Percentiles rank a stretch among this genome's conserved stretches.
phyloP scores from a whole-genome alignment of 2,329 filamentous ascomycete genomes.

The Pseudovirgaria hyperparasitica region DNA sequence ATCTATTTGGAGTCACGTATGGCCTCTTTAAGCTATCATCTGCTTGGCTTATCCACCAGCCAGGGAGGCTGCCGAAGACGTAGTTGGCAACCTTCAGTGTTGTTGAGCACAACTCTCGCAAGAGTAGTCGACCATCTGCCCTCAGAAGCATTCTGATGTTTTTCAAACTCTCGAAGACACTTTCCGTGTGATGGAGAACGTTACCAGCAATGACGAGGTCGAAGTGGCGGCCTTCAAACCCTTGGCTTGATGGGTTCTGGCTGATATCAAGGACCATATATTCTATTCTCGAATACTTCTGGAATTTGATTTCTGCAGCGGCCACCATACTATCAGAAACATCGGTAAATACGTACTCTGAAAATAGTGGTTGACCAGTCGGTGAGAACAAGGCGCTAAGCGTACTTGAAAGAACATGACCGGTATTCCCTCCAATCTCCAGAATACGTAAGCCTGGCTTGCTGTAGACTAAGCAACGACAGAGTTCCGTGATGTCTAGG shows the following conservation, averaged over 20 bases:
- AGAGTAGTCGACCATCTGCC: slow-evolving; percentile 30
- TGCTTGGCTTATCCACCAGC: slow-evolving; percentile 22
- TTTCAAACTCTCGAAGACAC: slow-evolving; percentile 4
- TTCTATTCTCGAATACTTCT: slow-evolving; percentile 3
- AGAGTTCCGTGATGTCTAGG: slow-evolving; percentile 1
- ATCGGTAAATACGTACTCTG: slow-evolving; percentile 6
- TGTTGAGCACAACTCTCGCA: slow-evolving; percentile 27
- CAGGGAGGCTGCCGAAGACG: slow-evolving; percentile 19
- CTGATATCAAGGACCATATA: slow-evolving; percentile 6
- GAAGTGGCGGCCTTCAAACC: slow-evolving; percentile 4
- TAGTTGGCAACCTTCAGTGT: slow-evolving; percentile 11
- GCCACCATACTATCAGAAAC: slow-evolving; percentile 4
- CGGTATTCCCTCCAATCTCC: slow-evolving; percentile 7
- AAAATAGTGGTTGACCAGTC: background rate
- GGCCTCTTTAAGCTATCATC: slow-evolving; percentile 18
- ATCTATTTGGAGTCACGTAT: slow-evolving; percentile 13
- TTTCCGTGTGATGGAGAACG: slow-evolving; percentile 4
- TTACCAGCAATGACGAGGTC: slow-evolving; percentile 11
- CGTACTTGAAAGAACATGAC: slow-evolving; percentile 2
- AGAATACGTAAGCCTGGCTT: slow-evolving; percentile 5
- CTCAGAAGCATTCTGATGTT: slow-evolving; percentile 8
- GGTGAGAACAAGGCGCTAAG: slow-evolving; percentile 1
- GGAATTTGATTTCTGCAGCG: slow-evolving; percentile 3
- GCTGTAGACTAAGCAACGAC: background rate
- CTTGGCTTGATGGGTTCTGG: slow-evolving; percentile 5